Evolutionary conservation across 768 basidiomycete species (phyloP).

Genomic region (Lentinula sp.): DNA sequence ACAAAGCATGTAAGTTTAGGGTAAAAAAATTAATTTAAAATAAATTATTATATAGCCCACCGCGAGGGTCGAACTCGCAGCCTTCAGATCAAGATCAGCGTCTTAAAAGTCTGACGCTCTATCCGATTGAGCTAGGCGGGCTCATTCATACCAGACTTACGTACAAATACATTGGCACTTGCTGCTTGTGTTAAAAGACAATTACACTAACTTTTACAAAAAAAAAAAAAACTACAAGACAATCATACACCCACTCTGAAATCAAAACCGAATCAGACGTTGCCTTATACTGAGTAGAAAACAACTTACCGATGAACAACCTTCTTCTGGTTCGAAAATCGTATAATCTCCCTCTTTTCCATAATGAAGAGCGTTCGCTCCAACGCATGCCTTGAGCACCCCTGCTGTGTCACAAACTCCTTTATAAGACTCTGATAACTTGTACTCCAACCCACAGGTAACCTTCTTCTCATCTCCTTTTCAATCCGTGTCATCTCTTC

Average conservation of each 20-base stretch:
- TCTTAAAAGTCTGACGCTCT: slow-evolving; percentile 56
- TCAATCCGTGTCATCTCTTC: slow-evolving; percentile 92
- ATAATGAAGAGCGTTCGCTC: slow-evolving; percentile 87
- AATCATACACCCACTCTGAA: background rate
- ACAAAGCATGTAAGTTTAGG: too few species aligned
- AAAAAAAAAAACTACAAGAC: background rate
- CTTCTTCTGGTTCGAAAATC: slow-evolving; percentile 72
- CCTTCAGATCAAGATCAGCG: slow-evolving; percentile 48
- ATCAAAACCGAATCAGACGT: background rate
- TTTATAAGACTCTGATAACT: slow-evolving; percentile 90
- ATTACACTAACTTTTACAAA: background rate
- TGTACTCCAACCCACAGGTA: slow-evolving; percentile 95
- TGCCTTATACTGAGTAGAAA: background rate
- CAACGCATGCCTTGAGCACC: slow-evolving; percentile 83
- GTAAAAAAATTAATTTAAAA: too few species aligned
- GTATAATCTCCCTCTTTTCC: slow-evolving; percentile 93
- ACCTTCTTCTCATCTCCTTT: slow-evolving; percentile 71
- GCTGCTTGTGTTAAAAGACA: background rate
- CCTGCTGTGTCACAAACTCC: slow-evolving; percentile 92
- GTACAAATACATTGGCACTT: too few species aligned
- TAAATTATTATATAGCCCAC: slow-evolving; percentile 44
- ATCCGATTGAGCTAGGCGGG: slow-evolving; percentile 63
- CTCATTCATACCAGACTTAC: slow-evolving; percentile 6
- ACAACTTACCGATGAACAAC: slow-evolving; percentile 29
- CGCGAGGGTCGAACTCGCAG: slow-evolving; percentile 85